Percentiles rank a stretch among this genome's conserved stretches.
Evolutionary conservation across 495 filamentous ascomycete species (phyloP).

Genomic region (Letharia columbiana): DNA sequence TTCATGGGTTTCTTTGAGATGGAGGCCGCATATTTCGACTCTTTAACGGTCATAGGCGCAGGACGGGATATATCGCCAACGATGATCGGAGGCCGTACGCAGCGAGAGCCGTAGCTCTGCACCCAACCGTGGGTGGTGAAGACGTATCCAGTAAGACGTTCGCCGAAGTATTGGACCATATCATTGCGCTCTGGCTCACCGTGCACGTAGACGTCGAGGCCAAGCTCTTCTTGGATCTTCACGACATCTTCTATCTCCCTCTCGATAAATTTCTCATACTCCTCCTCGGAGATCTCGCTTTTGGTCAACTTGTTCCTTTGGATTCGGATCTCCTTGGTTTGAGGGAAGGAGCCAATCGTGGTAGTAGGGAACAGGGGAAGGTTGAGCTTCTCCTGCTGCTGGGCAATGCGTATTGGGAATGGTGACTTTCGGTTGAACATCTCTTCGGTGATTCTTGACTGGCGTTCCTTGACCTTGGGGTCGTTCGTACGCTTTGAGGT

Average conservation of each 20-base stretch:
- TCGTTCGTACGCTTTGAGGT: slow-evolving; percentile 93
- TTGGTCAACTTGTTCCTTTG: slow-evolving; percentile 97
- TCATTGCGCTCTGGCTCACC: slow-evolving; percentile 99
- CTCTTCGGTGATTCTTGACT: slow-evolving; percentile 69
- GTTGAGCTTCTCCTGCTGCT: slow-evolving; percentile 79
- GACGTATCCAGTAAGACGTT: slow-evolving; percentile 90
- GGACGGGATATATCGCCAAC: slow-evolving; percentile 97
- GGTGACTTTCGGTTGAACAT: slow-evolving; percentile 86
- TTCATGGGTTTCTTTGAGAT: slow-evolving; percentile 99
- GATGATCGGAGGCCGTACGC: slow-evolving; percentile 94
- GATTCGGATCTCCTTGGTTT: slow-evolving; percentile 96
- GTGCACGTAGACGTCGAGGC: slow-evolving; percentile 92
- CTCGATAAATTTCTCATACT: slow-evolving; percentile 98
- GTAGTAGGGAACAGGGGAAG: slow-evolving; percentile 97
- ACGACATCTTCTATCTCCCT: slow-evolving; percentile 90
- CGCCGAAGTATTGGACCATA: slow-evolving; percentile 99
- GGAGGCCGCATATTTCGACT: slow-evolving; percentile 95
- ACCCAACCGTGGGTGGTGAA: slow-evolving; percentile 99
- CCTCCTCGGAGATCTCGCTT: slow-evolving; percentile 78
- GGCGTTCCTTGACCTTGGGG: slow-evolving; percentile 89
- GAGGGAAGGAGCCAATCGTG: slow-evolving; percentile 98
- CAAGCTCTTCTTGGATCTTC: slow-evolving; percentile 95
- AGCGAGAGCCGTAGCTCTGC: slow-evolving; percentile 94
- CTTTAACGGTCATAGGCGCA: slow-evolving; percentile 97
- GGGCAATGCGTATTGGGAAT: slow-evolving; percentile 72